Conservation (phyloP, 2,329 filamentous ascomycete genomes). For the Neopestalotiopsis sp. region DNA sequence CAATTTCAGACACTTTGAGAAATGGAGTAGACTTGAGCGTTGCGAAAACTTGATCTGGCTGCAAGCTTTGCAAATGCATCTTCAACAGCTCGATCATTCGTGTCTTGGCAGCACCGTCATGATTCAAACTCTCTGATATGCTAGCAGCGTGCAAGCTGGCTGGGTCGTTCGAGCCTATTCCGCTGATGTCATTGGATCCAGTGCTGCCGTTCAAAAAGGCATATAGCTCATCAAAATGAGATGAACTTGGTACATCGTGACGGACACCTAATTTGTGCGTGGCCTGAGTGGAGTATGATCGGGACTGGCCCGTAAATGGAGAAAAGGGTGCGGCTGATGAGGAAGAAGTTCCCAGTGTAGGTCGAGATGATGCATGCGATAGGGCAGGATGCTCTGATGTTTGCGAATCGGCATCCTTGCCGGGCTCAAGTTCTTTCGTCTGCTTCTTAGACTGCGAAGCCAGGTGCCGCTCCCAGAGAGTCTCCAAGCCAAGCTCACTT, state of each 20-base stretch:
- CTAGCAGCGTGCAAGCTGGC: conserved; percentile 10
- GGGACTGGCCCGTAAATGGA: conserved; percentile 6
- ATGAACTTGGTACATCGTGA: neutral
- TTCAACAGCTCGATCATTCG: conserved; percentile 31
- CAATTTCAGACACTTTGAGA: conserved; percentile 29
- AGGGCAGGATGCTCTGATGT: conserved; percentile 24
- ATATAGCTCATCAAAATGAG: neutral
- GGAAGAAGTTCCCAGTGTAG: conserved; percentile 3
- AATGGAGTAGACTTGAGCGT: conserved; percentile 22
- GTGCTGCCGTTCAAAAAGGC: neutral
- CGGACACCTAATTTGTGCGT: no score
- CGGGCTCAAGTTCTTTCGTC: conserved; percentile 19
- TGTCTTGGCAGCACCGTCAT: conserved; percentile 30
- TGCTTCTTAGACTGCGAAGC: conserved; percentile 23
- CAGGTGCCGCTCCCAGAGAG: conserved; percentile 51
- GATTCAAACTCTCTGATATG: conserved; percentile 23
- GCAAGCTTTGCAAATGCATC: conserved; percentile 25
- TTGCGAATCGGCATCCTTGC: conserved; percentile 16
- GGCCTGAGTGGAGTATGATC: conserved; percentile 11
- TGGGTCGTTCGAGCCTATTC: neutral
- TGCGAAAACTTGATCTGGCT: neutral
- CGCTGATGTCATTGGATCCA: neutral
- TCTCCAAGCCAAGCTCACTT: conserved; percentile 57
- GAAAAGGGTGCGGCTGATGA: conserved; percentile 14
- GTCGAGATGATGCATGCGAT: conserved; percentile 20